Base-by-base conservation (phyloP, 768 basidiomycete genomes). In the Serendipita vermifera region DNA sequence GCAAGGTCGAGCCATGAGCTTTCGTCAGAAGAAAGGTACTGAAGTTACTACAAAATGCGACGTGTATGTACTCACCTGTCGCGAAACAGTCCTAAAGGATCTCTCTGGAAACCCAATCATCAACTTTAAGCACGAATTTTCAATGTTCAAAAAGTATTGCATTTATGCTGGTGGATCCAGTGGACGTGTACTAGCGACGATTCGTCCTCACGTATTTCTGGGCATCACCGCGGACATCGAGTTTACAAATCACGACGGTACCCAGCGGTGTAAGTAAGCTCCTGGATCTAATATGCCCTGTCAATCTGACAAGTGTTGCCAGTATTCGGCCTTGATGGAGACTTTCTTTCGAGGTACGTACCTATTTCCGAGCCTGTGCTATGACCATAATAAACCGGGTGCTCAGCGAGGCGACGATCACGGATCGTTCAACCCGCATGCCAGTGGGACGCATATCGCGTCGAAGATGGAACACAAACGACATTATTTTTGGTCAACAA, bases 271-370 rank as follows among this genome's bases (percentile, higher is more conserved):
- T 51, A 26, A 41, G 39, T 41, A 6, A n/a, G 46, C 14, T 11
- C 41, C 41, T 11, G 14, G 11, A 15, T 22, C 24, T 26, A 22
- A 43, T 9, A 22, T 43, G 40, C 14, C 9, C 1, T 2, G n/a
- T 51, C 31, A n/a, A 51, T n/a, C 5, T 26, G 20, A 20, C 31
- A 26, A 7, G 9, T 29, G 9, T 51, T 11, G n/a, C n/a, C 22
- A 51, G 46, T 22, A n/a, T 51, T 15, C 15, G n/a, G 15, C 22
- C 46, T 51, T 3, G 27, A 51, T 51, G 46, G 46, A 5, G 32
- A 51, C n/a, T 51, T 51, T 29, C 31, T 51, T 22, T 20, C 46
- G 7, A 51, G 46, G 46, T 51, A 51, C 46, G 32, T 26, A 51
- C 7, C 9, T 51, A 29, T 15, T 26, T 41, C 17, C 17, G 17